These are phyloP conservation scores for Metroxylon sagu DNA, from an alignment of 176 grass and related monocot species.

Conservation along the genomic window DNA sequence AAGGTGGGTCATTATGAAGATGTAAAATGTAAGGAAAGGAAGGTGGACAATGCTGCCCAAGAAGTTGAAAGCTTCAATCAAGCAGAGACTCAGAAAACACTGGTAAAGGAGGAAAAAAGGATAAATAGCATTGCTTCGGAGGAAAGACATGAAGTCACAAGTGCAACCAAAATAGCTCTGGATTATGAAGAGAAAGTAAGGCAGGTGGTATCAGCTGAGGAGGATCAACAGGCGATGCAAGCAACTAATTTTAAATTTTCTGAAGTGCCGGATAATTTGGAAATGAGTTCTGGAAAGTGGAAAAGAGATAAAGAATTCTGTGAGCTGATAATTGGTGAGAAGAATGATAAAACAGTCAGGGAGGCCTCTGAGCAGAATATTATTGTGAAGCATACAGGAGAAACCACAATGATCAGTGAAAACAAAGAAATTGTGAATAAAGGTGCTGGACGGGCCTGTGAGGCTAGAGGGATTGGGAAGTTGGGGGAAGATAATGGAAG, in stretches of 20 bases:
- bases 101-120: conserved; percentile 30
- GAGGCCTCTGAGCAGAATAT: conserved; percentile 15
- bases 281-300: conserved; percentile 55
- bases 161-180: conserved; percentile 10
- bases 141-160: conserved; percentile 15
- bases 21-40: conserved; percentile 32
- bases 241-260: conserved; percentile 14
- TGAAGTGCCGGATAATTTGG: conserved; percentile 28
- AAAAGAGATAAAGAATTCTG: conserved; percentile 62
- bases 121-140: conserved; percentile 6
- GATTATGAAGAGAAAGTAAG: conserved; percentile 26
- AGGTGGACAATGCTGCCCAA: conserved; percentile 4
- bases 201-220: conserved; percentile 13
- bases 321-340: conserved; percentile 43
- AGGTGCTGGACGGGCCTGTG: neutral
- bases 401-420: conserved; percentile 11
- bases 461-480: conserved; percentile 19
- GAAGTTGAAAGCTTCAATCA: neutral
- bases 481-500: conserved; percentile 15
- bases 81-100: neutral
- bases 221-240: conserved; percentile 28
- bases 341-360: conserved; percentile 17
- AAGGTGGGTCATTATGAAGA: conserved; percentile 26
- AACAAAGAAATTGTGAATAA: conserved; percentile 5
- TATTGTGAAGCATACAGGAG: conserved; percentile 16